Evolutionary conservation across 768 basidiomycete genomes (phyloP).

Genomic region (Mycena venus): DNA sequence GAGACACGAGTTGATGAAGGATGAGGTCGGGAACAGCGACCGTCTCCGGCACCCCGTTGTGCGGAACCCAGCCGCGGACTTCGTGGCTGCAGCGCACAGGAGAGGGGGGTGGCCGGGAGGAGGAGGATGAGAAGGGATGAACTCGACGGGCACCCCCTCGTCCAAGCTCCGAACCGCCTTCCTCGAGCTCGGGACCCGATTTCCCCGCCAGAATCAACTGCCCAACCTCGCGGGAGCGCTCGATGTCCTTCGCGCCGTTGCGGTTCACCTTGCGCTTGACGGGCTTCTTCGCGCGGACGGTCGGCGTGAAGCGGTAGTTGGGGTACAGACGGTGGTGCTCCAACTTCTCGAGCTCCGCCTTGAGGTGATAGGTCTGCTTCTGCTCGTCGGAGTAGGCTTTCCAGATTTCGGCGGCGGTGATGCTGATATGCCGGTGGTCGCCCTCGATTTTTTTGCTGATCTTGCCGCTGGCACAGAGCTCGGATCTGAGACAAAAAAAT

Average conservation of each 20-base stretch:
- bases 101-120: background rate
- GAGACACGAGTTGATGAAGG: background rate
- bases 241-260: constrained; percentile 61
- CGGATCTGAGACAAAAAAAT: constrained; percentile 45
- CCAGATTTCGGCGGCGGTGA: constrained; percentile 70
- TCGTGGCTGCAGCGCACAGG: constrained; percentile 39
- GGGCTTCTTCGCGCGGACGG: constrained; percentile 56
- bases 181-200: constrained; percentile 60
- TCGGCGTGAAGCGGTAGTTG: constrained; percentile 67
- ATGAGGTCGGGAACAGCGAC: background rate
- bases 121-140: background rate
- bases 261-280: constrained; percentile 66
- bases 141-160: constrained; percentile 16
- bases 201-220: constrained; percentile 65
- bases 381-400: constrained; percentile 63
- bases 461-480: constrained; percentile 67
- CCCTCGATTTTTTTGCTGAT: constrained; percentile 63
- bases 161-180: constrained; percentile 56
- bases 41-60: background rate
- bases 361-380: constrained; percentile 63
- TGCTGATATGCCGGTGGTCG: constrained; percentile 71
- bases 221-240: constrained; percentile 64
- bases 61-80: constrained; percentile 35
- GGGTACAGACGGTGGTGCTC: constrained; percentile 65
- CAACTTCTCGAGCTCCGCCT: constrained; percentile 65